Evolutionary conservation across 139 green algal genomes (phyloP), one percentile per base, ranked within the genome.

Genomic region (Monoraphidium neglectum): DNA sequence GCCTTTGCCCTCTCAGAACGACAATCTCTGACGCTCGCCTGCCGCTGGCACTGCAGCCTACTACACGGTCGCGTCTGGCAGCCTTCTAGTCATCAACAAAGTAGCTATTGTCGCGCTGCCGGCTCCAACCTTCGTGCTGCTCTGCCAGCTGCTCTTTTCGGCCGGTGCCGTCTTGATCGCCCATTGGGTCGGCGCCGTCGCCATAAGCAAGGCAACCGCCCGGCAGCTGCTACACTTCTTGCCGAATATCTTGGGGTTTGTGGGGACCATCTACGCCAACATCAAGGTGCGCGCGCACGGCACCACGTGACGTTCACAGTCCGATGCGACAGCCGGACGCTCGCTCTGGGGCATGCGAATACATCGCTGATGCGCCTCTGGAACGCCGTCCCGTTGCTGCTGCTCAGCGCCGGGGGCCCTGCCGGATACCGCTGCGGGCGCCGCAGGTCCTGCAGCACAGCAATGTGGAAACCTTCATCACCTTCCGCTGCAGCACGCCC

Each of bases 401-500:
- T 47, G 0, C 24, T 28, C 16, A n/a, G 8, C 57, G 57, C 21
- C 8, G 65, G 26, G 16, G 18, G 18, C 18, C 18, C 8, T 8
- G 18, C 15, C 18, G 24, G 61, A 46, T 36, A 46, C 12, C n/a
- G n/a, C n/a, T n/a, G n/a, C n/a, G n/a, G n/a, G n/a, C n/a, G n/a
- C n/a, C n/a, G n/a, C n/a, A n/a, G n/a, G n/a, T n/a, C n/a, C 72
- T 87, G 51, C 81, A 89, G 74, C 87, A 90, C 71, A 80, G 83
- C 36, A 89, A 89, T 51, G 88, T 93, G 35, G 84, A 93, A 46
- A 91, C 87, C 33, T 92, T 92, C 76, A 92, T 92, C 76, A 84
- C 86, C n/a, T 90, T 92, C 75, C 79, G 88, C 18, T 88, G 68
- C 21, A 80, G 59, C 70, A 89, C 82, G 18, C 88, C 88, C 10